Evolutionary conservation across 306 rosid species (phyloP).

Genomic region (Malus sieversii): DNA sequence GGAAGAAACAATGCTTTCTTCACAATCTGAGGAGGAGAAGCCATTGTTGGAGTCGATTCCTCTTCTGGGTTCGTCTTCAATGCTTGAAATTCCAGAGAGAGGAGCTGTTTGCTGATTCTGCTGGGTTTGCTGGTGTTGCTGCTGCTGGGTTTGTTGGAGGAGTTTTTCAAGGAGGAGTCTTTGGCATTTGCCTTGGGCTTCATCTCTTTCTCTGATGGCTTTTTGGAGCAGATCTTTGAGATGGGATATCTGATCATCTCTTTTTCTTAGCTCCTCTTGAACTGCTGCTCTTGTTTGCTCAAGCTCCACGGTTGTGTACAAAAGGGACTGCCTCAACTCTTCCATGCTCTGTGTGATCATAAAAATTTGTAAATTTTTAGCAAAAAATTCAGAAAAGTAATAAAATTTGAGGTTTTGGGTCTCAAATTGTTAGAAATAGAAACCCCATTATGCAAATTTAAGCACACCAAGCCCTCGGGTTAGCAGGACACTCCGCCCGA

Average conservation of each 20-base stretch:
- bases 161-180: constrained; percentile 56
- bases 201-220: constrained; percentile 72
- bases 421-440: not conserved
- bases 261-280: constrained; percentile 75
- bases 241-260: constrained; percentile 59
- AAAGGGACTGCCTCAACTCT: constrained; percentile 60
- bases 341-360: constrained; percentile 56
- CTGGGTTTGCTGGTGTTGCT: not conserved
- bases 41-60: constrained; percentile 73
- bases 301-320: constrained; percentile 65
- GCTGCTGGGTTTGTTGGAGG: constrained; percentile 23
- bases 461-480: not conserved
- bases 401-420: not conserved
- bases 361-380: constrained; percentile 1
- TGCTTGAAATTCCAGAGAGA: constrained; percentile 80
- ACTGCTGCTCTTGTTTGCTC: constrained; percentile 64
- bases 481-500: not conserved
- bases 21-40: constrained; percentile 82
- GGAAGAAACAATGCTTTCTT: constrained; percentile 96
- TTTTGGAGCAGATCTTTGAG: constrained; percentile 64
- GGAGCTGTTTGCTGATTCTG: constrained; percentile 52
- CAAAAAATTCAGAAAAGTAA: not conserved
- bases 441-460: constrained; percentile 6
- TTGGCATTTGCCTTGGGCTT: constrained; percentile 63
- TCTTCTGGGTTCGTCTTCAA: constrained; percentile 85